Conservation (phyloP, 805 yeast genomes). For the Sugiyamaella lignohabitans region DNA sequence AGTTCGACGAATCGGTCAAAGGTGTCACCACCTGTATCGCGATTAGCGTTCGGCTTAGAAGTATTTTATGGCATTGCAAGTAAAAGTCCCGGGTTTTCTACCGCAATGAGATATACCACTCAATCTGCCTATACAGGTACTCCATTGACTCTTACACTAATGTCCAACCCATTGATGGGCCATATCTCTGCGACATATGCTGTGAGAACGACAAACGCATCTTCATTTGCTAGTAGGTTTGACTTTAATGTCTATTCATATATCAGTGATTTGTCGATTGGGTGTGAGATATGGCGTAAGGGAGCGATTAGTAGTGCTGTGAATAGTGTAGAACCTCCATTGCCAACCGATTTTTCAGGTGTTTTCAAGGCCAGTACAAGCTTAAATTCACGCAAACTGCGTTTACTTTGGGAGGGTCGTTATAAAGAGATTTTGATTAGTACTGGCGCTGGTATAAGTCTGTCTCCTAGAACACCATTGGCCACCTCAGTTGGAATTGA, state of each 20-base stretch:
- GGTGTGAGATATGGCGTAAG: slow-evolving; percentile 73
- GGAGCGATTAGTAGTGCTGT: slow-evolving; percentile 12
- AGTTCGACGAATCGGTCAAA: slow-evolving; percentile 2
- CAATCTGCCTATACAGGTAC: slow-evolving; percentile 80
- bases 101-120: slow-evolving; percentile 79
- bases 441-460: slow-evolving; percentile 56
- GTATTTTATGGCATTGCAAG: slow-evolving; percentile 79
- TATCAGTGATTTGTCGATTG: slow-evolving; percentile 77
- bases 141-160: slow-evolving; percentile 81
- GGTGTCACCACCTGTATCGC: slow-evolving; percentile 8
- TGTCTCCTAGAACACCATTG: slow-evolving; percentile 42
- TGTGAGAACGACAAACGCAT: slow-evolving; percentile 61
- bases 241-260: slow-evolving; percentile 90
- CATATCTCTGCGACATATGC: slow-evolving; percentile 83
- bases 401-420: slow-evolving; percentile 82
- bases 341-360: slow-evolving; percentile 53
- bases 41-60: slow-evolving; percentile 74
- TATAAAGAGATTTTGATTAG: slow-evolving; percentile 71
- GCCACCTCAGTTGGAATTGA: slow-evolving; percentile 51
- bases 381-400: slow-evolving; percentile 52
- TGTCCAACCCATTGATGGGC: slow-evolving; percentile 86
- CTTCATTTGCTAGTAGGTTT: slow-evolving; percentile 76
- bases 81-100: slow-evolving; percentile 83
- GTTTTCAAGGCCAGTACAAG: slow-evolving; percentile 72
- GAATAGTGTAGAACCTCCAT: too few relatives aligned